Conservation (phyloP, 2,329 filamentous ascomycete species). For the Penicillium paneum region DNA sequence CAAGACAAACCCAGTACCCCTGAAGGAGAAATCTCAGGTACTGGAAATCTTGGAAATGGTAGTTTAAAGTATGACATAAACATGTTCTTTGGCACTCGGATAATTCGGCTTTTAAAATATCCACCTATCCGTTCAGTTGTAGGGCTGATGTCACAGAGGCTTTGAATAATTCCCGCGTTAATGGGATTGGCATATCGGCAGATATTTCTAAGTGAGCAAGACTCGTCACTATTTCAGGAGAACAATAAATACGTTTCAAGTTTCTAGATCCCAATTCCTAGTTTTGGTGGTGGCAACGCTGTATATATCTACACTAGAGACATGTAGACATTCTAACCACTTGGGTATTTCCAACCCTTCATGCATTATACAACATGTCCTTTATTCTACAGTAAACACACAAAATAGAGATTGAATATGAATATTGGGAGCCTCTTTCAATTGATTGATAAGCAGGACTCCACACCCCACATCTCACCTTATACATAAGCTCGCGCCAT, state of each 20-base stretch:
- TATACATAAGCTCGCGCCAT: background rate
- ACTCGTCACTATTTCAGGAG: background rate
- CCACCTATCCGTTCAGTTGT: background rate
- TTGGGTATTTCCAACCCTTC: background rate
- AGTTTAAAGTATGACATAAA: constrained; percentile 1
- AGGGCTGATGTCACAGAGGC: too few relatives aligned
- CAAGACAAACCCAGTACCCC: constrained; percentile 19
- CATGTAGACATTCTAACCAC: background rate
- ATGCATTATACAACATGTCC: background rate
- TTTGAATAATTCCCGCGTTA: too few relatives aligned
- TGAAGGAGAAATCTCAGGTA: constrained; percentile 21
- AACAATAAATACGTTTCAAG: too few relatives aligned
- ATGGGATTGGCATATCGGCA: too few relatives aligned
- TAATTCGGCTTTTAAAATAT: background rate
- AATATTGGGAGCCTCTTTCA: background rate
- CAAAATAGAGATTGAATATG: background rate
- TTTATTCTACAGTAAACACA: background rate
- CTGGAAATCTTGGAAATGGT: constrained; percentile 26
- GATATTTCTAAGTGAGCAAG: too few relatives aligned
- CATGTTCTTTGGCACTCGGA: background rate
- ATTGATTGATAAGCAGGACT: constrained; percentile 5
- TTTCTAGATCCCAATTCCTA: background rate
- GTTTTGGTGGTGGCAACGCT: background rate
- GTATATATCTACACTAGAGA: background rate
- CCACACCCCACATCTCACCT: constrained; percentile 4